phyloP scores from a whole-genome alignment of 1,284 basidiomycete species.

The Apiotrichum siamense region DNA sequence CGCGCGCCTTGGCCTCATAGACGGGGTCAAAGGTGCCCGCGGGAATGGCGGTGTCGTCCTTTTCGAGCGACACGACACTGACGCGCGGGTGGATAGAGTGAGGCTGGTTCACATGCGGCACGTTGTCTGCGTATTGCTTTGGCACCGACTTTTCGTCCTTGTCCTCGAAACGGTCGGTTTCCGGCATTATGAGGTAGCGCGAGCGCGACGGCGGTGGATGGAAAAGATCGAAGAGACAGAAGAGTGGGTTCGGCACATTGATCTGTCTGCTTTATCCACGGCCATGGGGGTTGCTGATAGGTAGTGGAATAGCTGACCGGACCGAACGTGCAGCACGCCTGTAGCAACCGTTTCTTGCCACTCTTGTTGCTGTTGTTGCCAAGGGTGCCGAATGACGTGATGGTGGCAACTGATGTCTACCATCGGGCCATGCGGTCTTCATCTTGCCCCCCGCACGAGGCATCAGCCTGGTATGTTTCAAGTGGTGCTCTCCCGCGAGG shows the following conservation, averaged over 20 bases:
- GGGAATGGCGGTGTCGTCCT: slow-evolving; percentile 7
- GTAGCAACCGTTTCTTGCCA: too few species aligned
- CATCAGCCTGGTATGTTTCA: too few species aligned
- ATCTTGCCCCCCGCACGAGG: too few species aligned
- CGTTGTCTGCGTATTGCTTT: background rate
- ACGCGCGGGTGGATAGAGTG: background rate
- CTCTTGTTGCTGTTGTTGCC: too few species aligned
- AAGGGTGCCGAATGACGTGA: too few species aligned
- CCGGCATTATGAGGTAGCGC: background rate
- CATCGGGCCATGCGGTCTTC: too few species aligned
- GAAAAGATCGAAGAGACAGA: background rate
- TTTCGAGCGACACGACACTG: background rate
- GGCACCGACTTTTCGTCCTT: background rate
- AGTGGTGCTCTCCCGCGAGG: too few species aligned
- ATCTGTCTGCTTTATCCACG: too few species aligned
- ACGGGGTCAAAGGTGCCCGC: slow-evolving; percentile 29
- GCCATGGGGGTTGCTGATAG: too few species aligned
- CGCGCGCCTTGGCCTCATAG: slow-evolving; percentile 36
- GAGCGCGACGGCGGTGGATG: background rate
- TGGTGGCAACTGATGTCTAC: too few species aligned
- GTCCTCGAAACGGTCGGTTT: background rate
- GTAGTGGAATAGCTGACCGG: background rate
- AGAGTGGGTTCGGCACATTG: too few species aligned
- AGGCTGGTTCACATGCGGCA: background rate
- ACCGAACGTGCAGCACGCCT: too few species aligned